Conservation (phyloP, 352 stramenopile genomes). For the Pythium aquatile region DNA sequence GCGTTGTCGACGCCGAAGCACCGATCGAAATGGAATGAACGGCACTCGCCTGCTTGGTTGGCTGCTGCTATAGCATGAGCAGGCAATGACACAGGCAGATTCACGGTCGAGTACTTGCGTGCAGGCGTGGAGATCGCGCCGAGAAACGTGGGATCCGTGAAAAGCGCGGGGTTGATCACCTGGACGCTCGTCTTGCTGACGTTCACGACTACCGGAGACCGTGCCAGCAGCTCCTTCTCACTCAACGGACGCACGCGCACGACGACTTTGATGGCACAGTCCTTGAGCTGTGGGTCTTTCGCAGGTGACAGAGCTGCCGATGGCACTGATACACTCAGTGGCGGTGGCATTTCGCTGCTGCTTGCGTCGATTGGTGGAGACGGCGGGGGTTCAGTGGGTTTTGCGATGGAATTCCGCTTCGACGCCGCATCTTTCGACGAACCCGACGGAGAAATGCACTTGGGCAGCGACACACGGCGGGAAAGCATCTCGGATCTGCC, state of each 20-base stretch:
- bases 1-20: constrained; percentile 60
- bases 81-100: constrained; percentile 32
- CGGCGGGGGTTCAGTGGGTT: not conserved
- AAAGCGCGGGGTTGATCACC: constrained; percentile 62
- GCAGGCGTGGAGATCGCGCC: constrained; percentile 36
- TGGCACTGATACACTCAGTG: not conserved
- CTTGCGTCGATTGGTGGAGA: not conserved
- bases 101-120: constrained; percentile 22
- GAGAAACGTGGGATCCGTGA: constrained; percentile 52
- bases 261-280: constrained; percentile 71
- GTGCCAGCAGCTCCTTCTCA: constrained; percentile 45
- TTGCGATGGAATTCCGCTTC: not conserved
- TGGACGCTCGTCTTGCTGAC: constrained; percentile 50
- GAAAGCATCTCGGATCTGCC: constrained; percentile 13
- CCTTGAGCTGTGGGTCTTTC: constrained; percentile 31
- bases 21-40: constrained; percentile 75
- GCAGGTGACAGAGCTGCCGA: not conserved
- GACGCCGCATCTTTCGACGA: not conserved
- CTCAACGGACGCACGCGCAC: constrained; percentile 68
- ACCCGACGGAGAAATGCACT: constrained; percentile 25
- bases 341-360: not conserved
- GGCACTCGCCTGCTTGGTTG: constrained; percentile 45
- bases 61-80: constrained; percentile 35
- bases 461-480: constrained; percentile 26
- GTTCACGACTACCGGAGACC: constrained; percentile 53